Evolutionary conservation across 345 rosid genomes (phyloP).

Genomic region (Lumnitzera racemosa): DNA sequence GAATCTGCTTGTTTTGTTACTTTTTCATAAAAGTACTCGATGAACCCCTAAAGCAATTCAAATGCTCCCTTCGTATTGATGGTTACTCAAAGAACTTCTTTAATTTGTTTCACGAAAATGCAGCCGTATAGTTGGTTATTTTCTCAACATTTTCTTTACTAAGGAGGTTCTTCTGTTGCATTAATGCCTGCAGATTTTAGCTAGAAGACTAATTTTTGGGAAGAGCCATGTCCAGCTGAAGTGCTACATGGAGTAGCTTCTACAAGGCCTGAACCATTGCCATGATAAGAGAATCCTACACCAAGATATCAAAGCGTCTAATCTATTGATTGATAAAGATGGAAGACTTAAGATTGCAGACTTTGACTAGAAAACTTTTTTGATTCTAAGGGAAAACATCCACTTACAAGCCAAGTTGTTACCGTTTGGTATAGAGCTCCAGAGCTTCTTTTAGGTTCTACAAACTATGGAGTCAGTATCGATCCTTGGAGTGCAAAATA

Average conservation of each 20-base stretch:
- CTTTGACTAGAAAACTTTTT: slow-evolving; percentile 68
- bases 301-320: slow-evolving; percentile 76
- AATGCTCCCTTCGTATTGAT: too few species aligned
- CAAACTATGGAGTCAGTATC: slow-evolving; percentile 73
- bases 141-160: slow-evolving; percentile 4
- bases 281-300: slow-evolving; percentile 77
- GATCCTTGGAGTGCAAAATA: slow-evolving; percentile 91
- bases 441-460: too few species aligned
- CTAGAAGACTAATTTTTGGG: slow-evolving; percentile 48
- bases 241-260: slow-evolving; percentile 74
- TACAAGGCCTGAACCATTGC: slow-evolving; percentile 76
- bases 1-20: background rate
- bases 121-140: background rate
- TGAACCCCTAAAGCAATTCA: too few species aligned
- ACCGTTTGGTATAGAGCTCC: too few species aligned
- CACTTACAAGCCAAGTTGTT: slow-evolving; percentile 76
- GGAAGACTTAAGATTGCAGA: slow-evolving; percentile 78
- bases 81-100: slow-evolving; percentile 30
- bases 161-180: background rate
- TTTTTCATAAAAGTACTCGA: background rate
- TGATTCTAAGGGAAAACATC: slow-evolving; percentile 38
- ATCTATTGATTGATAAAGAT: slow-evolving; percentile 54
- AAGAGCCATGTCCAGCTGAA: slow-evolving; percentile 25
- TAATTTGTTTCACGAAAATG: too few species aligned
- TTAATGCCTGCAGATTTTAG: slow-evolving; percentile 44